These are phyloP conservation scores for Nematodospora anomalae DNA, from an alignment of 1,139 yeast genomes.

Conservation along the genomic window DNA sequence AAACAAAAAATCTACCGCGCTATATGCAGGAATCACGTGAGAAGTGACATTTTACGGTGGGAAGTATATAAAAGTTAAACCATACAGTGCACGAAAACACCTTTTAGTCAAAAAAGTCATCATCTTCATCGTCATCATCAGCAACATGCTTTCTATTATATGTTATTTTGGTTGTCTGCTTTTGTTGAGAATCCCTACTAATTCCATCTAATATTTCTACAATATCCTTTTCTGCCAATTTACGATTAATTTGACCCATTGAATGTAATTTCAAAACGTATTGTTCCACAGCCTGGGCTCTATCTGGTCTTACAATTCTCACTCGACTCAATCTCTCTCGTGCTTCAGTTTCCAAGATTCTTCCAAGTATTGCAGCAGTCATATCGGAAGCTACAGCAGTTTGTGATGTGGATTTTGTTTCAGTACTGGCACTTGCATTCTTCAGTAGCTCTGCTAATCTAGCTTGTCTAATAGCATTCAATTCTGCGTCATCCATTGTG, in stretches of 20 bases:
- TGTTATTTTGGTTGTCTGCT: slow-evolving; percentile 59
- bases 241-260: slow-evolving; percentile 73
- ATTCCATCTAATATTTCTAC: slow-evolving; percentile 82
- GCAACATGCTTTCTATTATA: slow-evolving; percentile 27
- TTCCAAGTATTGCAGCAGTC: slow-evolving; percentile 52
- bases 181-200: slow-evolving; percentile 72
- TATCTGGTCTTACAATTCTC: slow-evolving; percentile 83
- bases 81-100: too few species aligned
- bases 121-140: slow-evolving; percentile 26
- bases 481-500: slow-evolving; percentile 82
- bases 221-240: slow-evolving; percentile 74
- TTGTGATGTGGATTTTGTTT: slow-evolving; percentile 27
- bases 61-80: too few species aligned
- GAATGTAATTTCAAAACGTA: slow-evolving; percentile 72
- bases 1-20: too few species aligned
- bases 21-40: too few species aligned
- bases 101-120: slow-evolving; percentile 32
- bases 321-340: slow-evolving; percentile 87
- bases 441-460: slow-evolving; percentile 79
- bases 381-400: slow-evolving; percentile 23
- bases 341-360: slow-evolving; percentile 76
- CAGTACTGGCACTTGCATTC: slow-evolving; percentile 27
- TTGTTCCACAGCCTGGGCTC: slow-evolving; percentile 89
- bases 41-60: too few species aligned
- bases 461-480: slow-evolving; percentile 87